These are phyloP conservation scores for Elaeis oleifera DNA, from an alignment of 202 grass and related monocot genomes.

Conservation along the genomic window DNA sequence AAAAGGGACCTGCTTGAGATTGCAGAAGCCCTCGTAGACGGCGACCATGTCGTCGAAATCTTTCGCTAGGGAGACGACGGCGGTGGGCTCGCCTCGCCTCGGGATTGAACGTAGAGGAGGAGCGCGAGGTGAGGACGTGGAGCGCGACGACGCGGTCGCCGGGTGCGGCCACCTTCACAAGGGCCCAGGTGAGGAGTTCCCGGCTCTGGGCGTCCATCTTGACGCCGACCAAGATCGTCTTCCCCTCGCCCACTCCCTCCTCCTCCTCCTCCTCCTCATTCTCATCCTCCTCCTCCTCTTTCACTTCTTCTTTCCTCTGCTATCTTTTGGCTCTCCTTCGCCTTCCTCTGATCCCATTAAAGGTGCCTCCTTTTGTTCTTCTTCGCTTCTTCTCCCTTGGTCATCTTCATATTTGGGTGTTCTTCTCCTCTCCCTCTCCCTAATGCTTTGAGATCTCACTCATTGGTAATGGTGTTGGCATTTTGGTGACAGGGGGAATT, in stretches of 20 bases:
- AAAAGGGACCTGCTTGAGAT: slow-evolving; percentile 80
- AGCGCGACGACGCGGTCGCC: slow-evolving; percentile 67
- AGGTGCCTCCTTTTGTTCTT: no score
- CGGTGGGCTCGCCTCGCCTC: background rate
- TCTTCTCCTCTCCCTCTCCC: no score
- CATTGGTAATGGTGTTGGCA: no score
- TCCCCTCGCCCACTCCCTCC: slow-evolving; percentile 23
- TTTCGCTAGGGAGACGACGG: slow-evolving; percentile 20
- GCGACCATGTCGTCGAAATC: slow-evolving; percentile 78
- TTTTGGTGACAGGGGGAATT: no score
- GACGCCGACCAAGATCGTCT: slow-evolving; percentile 58
- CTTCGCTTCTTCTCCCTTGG: no score
- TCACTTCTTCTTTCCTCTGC: slow-evolving; percentile 3
- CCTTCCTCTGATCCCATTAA: background rate
- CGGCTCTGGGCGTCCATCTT: slow-evolving; percentile 53
- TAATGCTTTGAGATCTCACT: no score
- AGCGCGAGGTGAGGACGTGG: slow-evolving; percentile 28
- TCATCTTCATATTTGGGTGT: no score
- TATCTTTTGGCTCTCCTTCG: slow-evolving; percentile 17
- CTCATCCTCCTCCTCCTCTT: background rate
- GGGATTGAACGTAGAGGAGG: background rate
- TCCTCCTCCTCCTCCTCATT: background rate
- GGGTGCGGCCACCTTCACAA: slow-evolving; percentile 51
- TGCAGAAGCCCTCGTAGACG: slow-evolving; percentile 86
- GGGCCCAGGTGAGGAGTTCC: slow-evolving; percentile 64